Evolutionary conservation across 139 green algal genomes (phyloP).

Genomic region (Closterium sp.): DNA sequence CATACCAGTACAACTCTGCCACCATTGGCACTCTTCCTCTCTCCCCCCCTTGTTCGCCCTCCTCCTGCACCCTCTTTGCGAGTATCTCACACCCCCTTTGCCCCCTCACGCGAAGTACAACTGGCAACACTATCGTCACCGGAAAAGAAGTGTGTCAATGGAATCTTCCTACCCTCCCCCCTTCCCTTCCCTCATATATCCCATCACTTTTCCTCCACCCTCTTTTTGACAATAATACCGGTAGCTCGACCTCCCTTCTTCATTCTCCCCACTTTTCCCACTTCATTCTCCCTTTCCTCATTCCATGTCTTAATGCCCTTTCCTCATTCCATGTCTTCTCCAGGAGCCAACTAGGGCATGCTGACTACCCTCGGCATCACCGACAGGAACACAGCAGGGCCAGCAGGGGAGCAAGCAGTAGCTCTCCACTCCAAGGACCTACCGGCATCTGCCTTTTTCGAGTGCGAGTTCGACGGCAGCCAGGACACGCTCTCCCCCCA

Average conservation of each 20-base stretch:
- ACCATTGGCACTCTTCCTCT: not conserved
- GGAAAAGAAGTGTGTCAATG: no score
- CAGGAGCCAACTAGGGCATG: not conserved
- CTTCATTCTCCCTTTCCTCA: not conserved
- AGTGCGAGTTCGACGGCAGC: not conserved
- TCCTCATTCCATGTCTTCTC: not conserved
- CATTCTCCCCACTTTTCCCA: no score
- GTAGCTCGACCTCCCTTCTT: no score
- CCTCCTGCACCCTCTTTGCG: no score
- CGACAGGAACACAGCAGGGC: not conserved
- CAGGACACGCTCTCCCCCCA: slow-evolving; percentile 18
- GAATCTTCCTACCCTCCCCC: not conserved
- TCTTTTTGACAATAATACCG: no score
- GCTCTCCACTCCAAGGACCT: not conserved
- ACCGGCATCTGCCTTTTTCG: not conserved
- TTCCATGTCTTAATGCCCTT: not conserved
- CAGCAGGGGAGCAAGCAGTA: not conserved
- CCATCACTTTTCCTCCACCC: no score
- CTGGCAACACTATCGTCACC: no score
- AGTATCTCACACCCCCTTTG: no score
- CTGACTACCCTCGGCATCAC: not conserved
- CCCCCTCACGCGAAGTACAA: no score
- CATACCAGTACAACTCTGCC: no score
- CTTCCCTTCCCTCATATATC: not conserved
- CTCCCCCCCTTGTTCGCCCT: not conserved